Percentiles rank a stretch among this genome's conserved stretches.
phyloP scores from a whole-genome alignment of 345 rosid genomes.

The Brassica cretica region DNA sequence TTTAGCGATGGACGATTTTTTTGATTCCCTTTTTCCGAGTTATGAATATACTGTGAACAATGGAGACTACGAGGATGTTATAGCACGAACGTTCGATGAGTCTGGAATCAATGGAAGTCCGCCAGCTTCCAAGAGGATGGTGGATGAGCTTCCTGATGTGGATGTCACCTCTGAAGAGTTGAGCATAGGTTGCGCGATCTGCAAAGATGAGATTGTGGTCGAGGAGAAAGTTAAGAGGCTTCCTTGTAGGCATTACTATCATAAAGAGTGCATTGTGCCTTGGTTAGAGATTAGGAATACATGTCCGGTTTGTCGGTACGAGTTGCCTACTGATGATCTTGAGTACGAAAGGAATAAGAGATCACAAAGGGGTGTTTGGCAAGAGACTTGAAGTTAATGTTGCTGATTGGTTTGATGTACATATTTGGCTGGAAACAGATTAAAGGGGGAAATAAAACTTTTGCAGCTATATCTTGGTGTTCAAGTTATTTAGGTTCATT shows the following conservation, averaged over 20 bases:
- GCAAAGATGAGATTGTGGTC: conserved; percentile 68
- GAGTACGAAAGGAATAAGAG: conserved; percentile 64
- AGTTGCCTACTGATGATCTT: conserved; percentile 81
- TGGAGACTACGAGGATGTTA: conserved; percentile 9
- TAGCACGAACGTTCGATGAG: conserved; percentile 30
- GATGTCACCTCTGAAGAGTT: conserved; percentile 52
- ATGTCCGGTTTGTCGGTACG: conserved; percentile 87
- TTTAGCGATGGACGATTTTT: not conserved
- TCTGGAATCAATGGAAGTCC: conserved; percentile 44
- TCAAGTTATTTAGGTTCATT: conserved; percentile 6
- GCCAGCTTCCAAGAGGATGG: conserved; percentile 63
- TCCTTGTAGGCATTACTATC: conserved; percentile 82
- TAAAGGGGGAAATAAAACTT: not conserved
- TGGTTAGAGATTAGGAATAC: conserved; percentile 91
- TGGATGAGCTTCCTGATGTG: conserved; percentile 62
- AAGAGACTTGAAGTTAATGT: not conserved
- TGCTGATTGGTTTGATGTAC: conserved; percentile 11
- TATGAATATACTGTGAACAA: conserved; percentile 9
- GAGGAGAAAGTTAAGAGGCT: conserved; percentile 69
- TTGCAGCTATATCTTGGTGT: conserved; percentile 5
- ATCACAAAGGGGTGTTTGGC: conserved; percentile 33
- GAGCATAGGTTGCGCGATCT: conserved; percentile 69
- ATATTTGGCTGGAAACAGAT: not conserved
- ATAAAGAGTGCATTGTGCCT: conserved; percentile 78
- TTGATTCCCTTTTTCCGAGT: not conserved